Evolutionary conservation across 768 basidiomycete species (phyloP).

Genomic region (Termitomyces sp.): DNA sequence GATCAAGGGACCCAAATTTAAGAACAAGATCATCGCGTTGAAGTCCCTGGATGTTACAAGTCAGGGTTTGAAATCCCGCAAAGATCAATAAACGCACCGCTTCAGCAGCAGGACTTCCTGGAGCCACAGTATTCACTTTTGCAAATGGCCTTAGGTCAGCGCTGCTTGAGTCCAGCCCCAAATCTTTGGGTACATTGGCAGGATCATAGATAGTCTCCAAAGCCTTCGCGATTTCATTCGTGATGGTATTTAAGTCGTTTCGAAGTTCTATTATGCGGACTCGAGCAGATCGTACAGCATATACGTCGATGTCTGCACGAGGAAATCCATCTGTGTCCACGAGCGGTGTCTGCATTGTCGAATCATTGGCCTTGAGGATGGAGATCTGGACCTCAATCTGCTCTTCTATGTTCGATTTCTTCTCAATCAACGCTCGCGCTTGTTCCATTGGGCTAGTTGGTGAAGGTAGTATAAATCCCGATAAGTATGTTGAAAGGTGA

Average conservation of each 20-base stretch:
- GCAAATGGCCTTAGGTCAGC: slow-evolving; percentile 54
- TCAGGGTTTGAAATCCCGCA: not conserved
- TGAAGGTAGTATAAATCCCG: slow-evolving; percentile 44
- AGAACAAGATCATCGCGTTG: slow-evolving; percentile 65
- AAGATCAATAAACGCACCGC: slow-evolving; percentile 47
- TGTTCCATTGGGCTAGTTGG: slow-evolving; percentile 44
- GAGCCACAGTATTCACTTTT: slow-evolving; percentile 75
- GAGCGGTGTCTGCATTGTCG: slow-evolving; percentile 66
- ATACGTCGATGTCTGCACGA: slow-evolving; percentile 80
- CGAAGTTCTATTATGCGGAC: slow-evolving; percentile 73
- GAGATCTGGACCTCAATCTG: slow-evolving; percentile 60
- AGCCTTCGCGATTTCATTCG: slow-evolving; percentile 60
- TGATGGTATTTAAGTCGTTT: slow-evolving; percentile 69
- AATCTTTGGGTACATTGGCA: slow-evolving; percentile 16
- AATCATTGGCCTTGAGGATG: slow-evolving; percentile 59
- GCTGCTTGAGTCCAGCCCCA: slow-evolving; percentile 11
- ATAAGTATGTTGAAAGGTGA: slow-evolving; percentile 13
- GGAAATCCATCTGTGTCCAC: slow-evolving; percentile 90
- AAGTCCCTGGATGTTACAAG: slow-evolving; percentile 46
- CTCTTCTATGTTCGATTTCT: slow-evolving; percentile 68
- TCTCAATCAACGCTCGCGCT: slow-evolving; percentile 59
- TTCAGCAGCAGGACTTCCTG: slow-evolving; percentile 74
- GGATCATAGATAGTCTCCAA: slow-evolving; percentile 68
- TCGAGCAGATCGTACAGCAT: slow-evolving; percentile 70
- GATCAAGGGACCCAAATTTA: slow-evolving; percentile 64